Base-by-base conservation (phyloP, 1,284 basidiomycete species). In the Puccinia sorghi region DNA sequence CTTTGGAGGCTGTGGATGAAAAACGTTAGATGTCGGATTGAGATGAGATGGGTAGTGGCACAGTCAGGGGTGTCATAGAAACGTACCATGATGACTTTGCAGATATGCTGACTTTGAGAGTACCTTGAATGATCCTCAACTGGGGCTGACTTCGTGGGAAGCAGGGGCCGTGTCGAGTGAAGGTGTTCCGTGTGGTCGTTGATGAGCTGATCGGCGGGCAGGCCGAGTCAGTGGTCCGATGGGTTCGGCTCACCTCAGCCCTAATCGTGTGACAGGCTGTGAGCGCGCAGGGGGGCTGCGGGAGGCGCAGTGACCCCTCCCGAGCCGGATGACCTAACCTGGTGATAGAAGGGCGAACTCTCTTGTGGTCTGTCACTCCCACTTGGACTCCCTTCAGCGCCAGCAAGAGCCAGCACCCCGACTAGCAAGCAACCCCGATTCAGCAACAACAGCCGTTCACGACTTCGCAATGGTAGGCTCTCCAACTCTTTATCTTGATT, bases 71-170 rank as follows among this genome's bases (percentile, higher is more conserved):
- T 46, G 9, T 46, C 9, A 67, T 32, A 25, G 7, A 43, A 56
- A 64, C 73, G 43, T 1, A 64, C 41, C 59, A 54, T 66, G n/a
- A 2, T 37, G 61, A 63, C 32, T 37, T 2, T 9, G 15, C 17
- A 5, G 32, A n/a, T 52, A 22, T 22, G 48, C 25, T 39, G 64
- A 39, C 56, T 41, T n/a, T 25, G 13, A 37, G n/a, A 11, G 25
- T 39, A 32, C 27, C 25, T 61, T 25, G 54, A 37, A 25, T 41
- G 52, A 52, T 66, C 25, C 73, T 75, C 73, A 75, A 75, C 73
- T 75, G 73, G 73, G 73, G 73, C 73, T 75, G 73, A 75, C 73
- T 75, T 75, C 73, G 73, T 75, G 52, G 73, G 73, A 75, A 75
- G 73, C 73, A 75, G 73, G 73, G 73, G 73, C 73, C 73, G 73